These are phyloP conservation scores for Phylloporus arenicola DNA, from an alignment of 768 basidiomycete species.

Conservation along the genomic window DNA sequence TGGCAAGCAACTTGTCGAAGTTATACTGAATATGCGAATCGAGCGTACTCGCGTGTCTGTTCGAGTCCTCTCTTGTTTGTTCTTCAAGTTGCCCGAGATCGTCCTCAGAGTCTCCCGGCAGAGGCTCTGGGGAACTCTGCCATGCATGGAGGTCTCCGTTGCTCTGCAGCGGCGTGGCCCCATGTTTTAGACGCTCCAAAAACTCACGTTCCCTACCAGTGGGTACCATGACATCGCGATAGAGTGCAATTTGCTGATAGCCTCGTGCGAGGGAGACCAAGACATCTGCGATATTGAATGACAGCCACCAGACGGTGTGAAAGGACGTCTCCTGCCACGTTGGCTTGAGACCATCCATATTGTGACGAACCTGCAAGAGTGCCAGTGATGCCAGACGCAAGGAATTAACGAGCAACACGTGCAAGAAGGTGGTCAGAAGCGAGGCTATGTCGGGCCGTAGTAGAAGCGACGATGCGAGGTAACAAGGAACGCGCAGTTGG, in stretches of 20 bases:
- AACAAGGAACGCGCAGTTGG: constrained; percentile 30
- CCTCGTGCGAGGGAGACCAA: constrained; percentile 62
- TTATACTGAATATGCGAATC: constrained; percentile 53
- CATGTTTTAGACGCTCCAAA: constrained; percentile 27
- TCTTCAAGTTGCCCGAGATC: constrained; percentile 20
- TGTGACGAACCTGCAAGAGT: constrained; percentile 46
- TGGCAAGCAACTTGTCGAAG: constrained; percentile 55
- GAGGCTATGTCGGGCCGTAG: constrained; percentile 26
- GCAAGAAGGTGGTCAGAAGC: constrained; percentile 37
- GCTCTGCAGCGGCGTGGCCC: constrained; percentile 1
- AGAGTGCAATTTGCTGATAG: constrained; percentile 61
- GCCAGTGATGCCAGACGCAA: constrained; percentile 53
- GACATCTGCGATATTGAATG: constrained; percentile 65
- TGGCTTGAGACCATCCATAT: constrained; percentile 37
- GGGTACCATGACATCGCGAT: constrained; percentile 61
- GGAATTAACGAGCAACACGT: constrained; percentile 47
- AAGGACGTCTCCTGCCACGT: constrained; percentile 58
- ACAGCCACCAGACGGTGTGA: constrained; percentile 69
- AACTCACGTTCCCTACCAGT: constrained; percentile 37
- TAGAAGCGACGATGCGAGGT: constrained; percentile 31
- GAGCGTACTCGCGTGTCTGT: constrained; percentile 13
- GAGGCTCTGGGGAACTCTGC: constrained; percentile 9
- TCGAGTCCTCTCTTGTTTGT: constrained; percentile 4
- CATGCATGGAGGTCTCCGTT: constrained; percentile 9
- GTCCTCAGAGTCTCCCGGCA: constrained; percentile 7